Evolutionary conservation across 2,329 filamentous ascomycete genomes (phyloP), one percentile per base, ranked within the genome.

Genomic region (Sarocladium brachiariae): DNA sequence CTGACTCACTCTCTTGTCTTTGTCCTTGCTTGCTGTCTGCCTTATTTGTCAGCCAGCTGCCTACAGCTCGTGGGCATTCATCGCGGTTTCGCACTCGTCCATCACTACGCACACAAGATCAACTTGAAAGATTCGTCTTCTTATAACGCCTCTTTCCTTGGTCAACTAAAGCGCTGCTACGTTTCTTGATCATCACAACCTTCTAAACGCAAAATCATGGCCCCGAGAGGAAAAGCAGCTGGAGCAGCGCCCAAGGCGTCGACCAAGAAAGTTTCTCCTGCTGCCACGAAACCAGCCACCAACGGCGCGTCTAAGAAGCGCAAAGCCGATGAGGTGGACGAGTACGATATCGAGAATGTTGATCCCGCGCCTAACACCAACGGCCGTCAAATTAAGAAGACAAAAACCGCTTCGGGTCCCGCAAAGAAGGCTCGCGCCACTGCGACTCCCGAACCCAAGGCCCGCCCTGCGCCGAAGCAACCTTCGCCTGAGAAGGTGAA

Each of bases 281-380:
- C 57, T 48, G 55, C 71, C 34, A 60, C 70, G 49, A 76, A 77
- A 66, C 53, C 59, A 33, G 43, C 53, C 10, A 53, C 58, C 16
- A 58, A 59, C 27, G 54, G 52, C 46, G 56, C 55, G 21, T 53
- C 59, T 30, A 61, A 57, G 55, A 64, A 65, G 58, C 57, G 61
- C 58, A 60, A 59, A 48, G 51, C 57, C 33, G 49, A 54, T 2
- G 50, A 50, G 16, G 56, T 56, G 5, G 51, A 53, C 2, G 53
- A 54, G 37, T 49, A 49, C 46, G 46, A 49, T 18, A 49, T 49
- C 46, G 46, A 49, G 16, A 49, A 49, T 18, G 54, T 51, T 10
- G 50, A 48, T 14, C 50, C 56, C 19, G 30, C 51, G 5, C 46
- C 50, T 27, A 50, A 53, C 23, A 13, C 47, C 47, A 37, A 49